phyloP scores from a whole-genome alignment of 345 rosid genomes.

The Jatropha curcas region DNA sequence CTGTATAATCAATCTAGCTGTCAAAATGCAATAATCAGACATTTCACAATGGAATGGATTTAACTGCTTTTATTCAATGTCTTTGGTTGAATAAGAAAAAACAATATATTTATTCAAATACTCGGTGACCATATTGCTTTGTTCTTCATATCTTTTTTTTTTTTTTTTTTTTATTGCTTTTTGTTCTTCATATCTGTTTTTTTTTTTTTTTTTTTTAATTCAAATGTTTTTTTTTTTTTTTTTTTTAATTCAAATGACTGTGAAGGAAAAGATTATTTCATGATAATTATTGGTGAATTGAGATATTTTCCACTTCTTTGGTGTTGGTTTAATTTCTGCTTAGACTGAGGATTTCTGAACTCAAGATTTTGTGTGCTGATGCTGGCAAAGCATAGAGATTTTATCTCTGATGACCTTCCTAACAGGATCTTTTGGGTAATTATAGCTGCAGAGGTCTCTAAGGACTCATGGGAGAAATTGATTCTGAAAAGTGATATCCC shows the following conservation, averaged over 20 bases:
- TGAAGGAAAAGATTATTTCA: not conserved
- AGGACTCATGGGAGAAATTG: constrained; percentile 62
- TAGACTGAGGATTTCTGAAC: constrained; percentile 9
- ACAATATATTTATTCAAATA: too few species aligned
- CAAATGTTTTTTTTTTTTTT: too few species aligned
- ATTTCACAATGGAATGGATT: too few species aligned
- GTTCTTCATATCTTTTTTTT: too few species aligned
- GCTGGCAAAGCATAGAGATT: not conserved
- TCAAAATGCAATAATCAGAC: not conserved
- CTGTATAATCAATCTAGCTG: not conserved
- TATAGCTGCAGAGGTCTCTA: constrained; percentile 63
- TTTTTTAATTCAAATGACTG: not conserved
- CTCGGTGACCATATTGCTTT: too few species aligned
- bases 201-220: too few species aligned
- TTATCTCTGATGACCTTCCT: constrained; percentile 7
- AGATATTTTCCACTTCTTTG: not conserved
- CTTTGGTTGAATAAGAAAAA: too few species aligned
- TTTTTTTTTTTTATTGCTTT: too few species aligned
- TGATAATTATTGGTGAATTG: not conserved
- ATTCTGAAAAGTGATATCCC: constrained; percentile 66
- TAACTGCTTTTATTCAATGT: not conserved
- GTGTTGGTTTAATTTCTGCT: constrained; percentile 3
- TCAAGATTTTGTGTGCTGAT: constrained; percentile 1
- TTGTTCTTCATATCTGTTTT: too few species aligned
- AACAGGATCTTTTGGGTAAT: constrained; percentile 18